Conservation (phyloP, 495 filamentous ascomycete genomes). For the Trypethelium eluteriae region DNA sequence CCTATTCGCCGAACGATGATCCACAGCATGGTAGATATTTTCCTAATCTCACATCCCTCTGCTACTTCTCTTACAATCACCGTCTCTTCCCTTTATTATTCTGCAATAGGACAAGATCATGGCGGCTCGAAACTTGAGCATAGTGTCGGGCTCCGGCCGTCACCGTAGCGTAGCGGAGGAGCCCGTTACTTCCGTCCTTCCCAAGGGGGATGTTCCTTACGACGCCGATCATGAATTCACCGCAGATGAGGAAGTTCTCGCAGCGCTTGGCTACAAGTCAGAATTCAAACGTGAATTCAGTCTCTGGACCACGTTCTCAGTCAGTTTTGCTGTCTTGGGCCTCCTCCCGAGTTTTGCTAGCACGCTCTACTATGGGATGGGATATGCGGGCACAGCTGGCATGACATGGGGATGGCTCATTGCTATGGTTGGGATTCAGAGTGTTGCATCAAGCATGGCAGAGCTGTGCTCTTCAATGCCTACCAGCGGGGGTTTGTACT, state of each 20-base stretch:
- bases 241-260: constrained; percentile 61
- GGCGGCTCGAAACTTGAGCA: constrained; percentile 24
- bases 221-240: constrained; percentile 43
- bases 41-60: neutral
- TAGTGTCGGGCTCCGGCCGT: constrained; percentile 18
- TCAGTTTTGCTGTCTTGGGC: constrained; percentile 69
- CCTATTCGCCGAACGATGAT: neutral
- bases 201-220: constrained; percentile 53
- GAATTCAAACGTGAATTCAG: constrained; percentile 78
- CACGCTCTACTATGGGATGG: constrained; percentile 72
- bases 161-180: constrained; percentile 41
- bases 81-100: neutral
- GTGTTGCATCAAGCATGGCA: constrained; percentile 60
- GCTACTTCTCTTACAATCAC: neutral
- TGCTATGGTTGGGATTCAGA: constrained; percentile 67
- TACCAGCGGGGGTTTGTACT: constrained; percentile 70
- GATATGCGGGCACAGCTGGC: constrained; percentile 67
- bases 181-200: constrained; percentile 61
- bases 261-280: constrained; percentile 61
- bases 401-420: constrained; percentile 81
- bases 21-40: constrained; percentile 5
- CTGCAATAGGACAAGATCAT: constrained; percentile 9
- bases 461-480: constrained; percentile 63
- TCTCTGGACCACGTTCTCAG: constrained; percentile 76
- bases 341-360: constrained; percentile 67